Evolutionary conservation across 2,329 filamentous ascomycete species (phyloP), one percentile per base, ranked within the genome.

Genomic region (Colletotrichum ledebouriae): DNA sequence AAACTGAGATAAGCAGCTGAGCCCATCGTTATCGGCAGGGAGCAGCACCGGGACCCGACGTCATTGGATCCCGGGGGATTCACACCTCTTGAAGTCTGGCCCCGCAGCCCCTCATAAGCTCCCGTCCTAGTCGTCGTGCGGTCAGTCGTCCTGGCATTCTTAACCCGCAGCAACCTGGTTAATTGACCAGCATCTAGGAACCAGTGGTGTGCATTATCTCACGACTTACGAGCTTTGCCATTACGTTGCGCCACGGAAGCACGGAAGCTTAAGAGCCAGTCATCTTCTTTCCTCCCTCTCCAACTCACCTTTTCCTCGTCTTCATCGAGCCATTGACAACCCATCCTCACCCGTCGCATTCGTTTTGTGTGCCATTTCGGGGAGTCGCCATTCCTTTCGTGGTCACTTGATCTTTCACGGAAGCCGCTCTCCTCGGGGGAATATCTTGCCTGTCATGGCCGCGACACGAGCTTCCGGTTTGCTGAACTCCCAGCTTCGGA

Each of bases 401-500:
- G 20, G 34, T 41, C 53, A 33, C 9, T 34, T 42, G 25, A 64
- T 53, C 25, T 41, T 5, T 33, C 17, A 3, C 50, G 22, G 20
- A 52, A 47, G 41, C 7, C 46, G 37, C 17, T 50, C 6, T 13
- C 2, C 2, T 17, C 33, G 17, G 17, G 60, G 17, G 52, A 37
- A 39, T 12, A 42, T 22, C 47, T 55, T 53, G 37, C 59, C 57
- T 59, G 50, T 20, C 42, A 71, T 71, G 70, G 58, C 59, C 33
- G 50, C 70, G 29, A 60, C 59, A 59, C 67, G 70, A 37, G 64
- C 61, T 61, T 55, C 68, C 44, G 64, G 67, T 37, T 57, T 69
- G 33, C 29, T 71, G 25, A 69, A 67, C 53, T 62, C 66, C 39
- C 66, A 71, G 46, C 58, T 71, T 46, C 69, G 69, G 47, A 62